Evolutionary conservation across 257 asterid genomes (phyloP).

Genomic region (Solanum piurae): DNA sequence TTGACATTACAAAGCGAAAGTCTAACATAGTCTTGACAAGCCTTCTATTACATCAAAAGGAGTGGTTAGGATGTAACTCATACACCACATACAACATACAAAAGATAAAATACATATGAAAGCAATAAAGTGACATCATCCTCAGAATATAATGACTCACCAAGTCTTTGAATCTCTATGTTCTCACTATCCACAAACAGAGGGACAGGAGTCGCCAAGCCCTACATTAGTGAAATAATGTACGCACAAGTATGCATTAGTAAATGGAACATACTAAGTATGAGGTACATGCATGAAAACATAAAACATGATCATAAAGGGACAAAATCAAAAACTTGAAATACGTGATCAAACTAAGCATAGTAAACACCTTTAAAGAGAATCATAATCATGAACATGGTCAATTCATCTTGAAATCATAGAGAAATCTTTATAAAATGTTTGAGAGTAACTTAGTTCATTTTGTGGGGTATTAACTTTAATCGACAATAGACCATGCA

Average conservation of each 20-base stretch:
- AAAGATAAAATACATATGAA: neutral
- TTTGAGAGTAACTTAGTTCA: neutral
- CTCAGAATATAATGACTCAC: neutral
- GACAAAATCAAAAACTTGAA: neutral
- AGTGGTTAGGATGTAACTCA: neutral
- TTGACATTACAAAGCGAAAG: neutral
- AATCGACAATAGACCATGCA: neutral
- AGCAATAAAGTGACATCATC: neutral
- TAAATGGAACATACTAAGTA: neutral
- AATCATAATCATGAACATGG: neutral
- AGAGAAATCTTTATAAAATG: too few relatives aligned
- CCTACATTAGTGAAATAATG: neutral
- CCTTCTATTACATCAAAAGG: neutral
- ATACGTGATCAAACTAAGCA: neutral
- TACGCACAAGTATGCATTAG: neutral
- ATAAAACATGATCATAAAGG: neutral
- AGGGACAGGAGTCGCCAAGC: neutral
- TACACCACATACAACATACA: neutral
- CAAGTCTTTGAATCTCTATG: too few relatives aligned
- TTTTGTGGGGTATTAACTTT: neutral
- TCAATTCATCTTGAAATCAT: neutral
- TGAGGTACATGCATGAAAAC: neutral
- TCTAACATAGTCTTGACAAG: neutral
- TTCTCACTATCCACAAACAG: neutral
- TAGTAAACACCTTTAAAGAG: neutral